Evolutionary conservation across 2,329 filamentous ascomycete species (phyloP).

Genomic region (Scytalidium lignicola): DNA sequence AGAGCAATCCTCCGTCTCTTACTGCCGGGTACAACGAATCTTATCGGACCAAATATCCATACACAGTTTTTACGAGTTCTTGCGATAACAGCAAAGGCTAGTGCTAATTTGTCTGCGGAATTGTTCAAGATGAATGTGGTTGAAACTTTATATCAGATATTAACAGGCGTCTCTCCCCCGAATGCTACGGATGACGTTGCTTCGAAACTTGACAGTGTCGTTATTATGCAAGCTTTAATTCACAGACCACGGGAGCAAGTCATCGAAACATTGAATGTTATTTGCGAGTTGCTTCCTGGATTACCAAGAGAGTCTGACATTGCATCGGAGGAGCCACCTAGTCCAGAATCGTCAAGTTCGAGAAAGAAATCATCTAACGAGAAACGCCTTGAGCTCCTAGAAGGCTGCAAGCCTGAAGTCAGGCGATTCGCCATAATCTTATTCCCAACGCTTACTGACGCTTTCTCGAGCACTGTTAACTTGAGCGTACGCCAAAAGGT

Average conservation of each 20-base stretch:
- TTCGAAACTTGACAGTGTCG: conserved; percentile 87
- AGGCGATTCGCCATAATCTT: conserved; percentile 90
- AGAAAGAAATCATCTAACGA: conserved; percentile 61
- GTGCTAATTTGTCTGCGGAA: conserved; percentile 80
- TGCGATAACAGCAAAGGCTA: conserved; percentile 84
- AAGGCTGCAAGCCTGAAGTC: conserved; percentile 79
- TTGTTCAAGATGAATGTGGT: conserved; percentile 95
- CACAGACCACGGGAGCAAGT: conserved; percentile 94
- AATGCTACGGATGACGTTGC: conserved; percentile 70
- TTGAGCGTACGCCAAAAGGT: conserved; percentile 92
- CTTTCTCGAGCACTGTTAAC: conserved; percentile 97
- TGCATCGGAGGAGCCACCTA: conserved; percentile 37
- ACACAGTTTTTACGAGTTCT: conserved; percentile 93
- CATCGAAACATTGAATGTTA: conserved; percentile 93
- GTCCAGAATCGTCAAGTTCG: conserved; percentile 35
- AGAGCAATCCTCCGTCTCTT: conserved; percentile 80
- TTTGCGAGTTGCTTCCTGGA: conserved; percentile 86
- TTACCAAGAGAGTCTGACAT: conserved; percentile 53
- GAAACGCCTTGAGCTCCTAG: conserved; percentile 74
- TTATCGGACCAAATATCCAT: conserved; percentile 90
- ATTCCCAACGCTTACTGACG: conserved; percentile 90
- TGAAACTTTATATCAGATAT: conserved; percentile 93
- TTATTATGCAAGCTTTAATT: conserved; percentile 98
- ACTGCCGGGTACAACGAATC: conserved; percentile 88
- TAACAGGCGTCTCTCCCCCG: conserved; percentile 92